Conservation (phyloP, 495 filamentous ascomycete species). For the Cercophora scortea region DNA sequence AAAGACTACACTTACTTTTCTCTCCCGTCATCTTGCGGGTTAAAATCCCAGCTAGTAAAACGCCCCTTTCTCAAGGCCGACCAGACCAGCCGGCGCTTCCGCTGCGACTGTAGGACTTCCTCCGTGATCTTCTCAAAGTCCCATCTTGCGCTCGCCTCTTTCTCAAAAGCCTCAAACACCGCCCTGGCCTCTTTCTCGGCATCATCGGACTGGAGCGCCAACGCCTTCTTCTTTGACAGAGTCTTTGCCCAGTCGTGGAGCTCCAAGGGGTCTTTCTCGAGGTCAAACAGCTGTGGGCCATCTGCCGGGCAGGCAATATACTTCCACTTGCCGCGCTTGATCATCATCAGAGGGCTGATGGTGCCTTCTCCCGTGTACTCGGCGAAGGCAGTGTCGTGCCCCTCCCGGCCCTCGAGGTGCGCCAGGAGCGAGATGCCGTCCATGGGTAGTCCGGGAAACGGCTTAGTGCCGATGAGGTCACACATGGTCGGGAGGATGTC, state of each 20-base stretch:
- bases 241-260: slow-evolving; percentile 55
- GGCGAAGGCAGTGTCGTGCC: slow-evolving; percentile 69
- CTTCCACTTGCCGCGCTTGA: slow-evolving; percentile 74
- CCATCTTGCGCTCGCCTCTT: slow-evolving; percentile 62
- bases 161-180: slow-evolving; percentile 52
- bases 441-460: slow-evolving; percentile 58
- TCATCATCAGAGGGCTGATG: slow-evolving; percentile 83
- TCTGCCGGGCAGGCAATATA: slow-evolving; percentile 75
- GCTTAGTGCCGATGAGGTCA: slow-evolving; percentile 61
- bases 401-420: slow-evolving; percentile 50
- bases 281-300: slow-evolving; percentile 70
- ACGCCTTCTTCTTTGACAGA: slow-evolving; percentile 19
- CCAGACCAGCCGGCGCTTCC: slow-evolving; percentile 65
- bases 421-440: slow-evolving; percentile 69
- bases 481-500: slow-evolving; percentile 81
- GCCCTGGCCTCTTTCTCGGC: slow-evolving; percentile 35
- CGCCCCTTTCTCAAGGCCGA: slow-evolving; percentile 61
- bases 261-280: slow-evolving; percentile 66
- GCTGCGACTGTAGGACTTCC: slow-evolving; percentile 63
- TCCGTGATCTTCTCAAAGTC: slow-evolving; percentile 62
- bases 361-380: slow-evolving; percentile 90
- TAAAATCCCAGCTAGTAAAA: slow-evolving; percentile 69
- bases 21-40: slow-evolving; percentile 62
- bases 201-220: slow-evolving; percentile 15
- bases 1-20: slow-evolving; percentile 50